Conservation (phyloP, 306 rosid species). For the Cicer bijugum region DNA sequence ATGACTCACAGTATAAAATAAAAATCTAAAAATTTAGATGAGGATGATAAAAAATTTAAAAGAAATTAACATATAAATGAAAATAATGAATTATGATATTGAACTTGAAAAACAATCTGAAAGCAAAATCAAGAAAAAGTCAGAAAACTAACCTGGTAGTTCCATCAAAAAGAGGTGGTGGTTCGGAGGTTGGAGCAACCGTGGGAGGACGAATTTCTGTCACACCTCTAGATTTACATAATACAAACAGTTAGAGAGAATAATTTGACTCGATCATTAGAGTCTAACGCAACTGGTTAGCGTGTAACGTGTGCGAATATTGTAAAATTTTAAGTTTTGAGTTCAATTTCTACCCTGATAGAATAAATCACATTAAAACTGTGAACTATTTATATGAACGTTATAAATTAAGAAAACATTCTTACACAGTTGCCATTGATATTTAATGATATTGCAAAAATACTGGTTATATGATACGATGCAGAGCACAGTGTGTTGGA, state of each 20-base stretch:
- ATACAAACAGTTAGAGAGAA: slow-evolving; percentile 5
- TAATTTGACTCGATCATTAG: background rate
- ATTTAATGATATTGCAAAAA: slow-evolving; percentile 4
- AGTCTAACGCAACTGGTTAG: too few species aligned
- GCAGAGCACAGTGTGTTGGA: background rate
- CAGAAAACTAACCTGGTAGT: slow-evolving; percentile 59
- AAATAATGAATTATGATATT: background rate
- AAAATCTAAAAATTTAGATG: too few species aligned
- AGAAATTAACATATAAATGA: background rate
- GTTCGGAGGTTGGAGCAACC: slow-evolving; percentile 55
- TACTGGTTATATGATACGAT: background rate
- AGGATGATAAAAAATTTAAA: too few species aligned
- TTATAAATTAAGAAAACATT: background rate
- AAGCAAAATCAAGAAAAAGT: background rate
- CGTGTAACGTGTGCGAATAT: too few species aligned
- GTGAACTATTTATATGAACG: background rate
- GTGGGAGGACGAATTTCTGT: slow-evolving; percentile 46
- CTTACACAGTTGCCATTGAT: slow-evolving; percentile 56
- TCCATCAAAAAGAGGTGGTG: slow-evolving; percentile 72
- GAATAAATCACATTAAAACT: background rate
- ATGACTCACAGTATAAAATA: too few species aligned
- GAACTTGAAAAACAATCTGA: background rate
- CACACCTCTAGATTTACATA: background rate
- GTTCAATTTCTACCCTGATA: too few species aligned
- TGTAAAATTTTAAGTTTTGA: too few species aligned